Evolutionary conservation across 139 green algal genomes (phyloP).

Genomic region (Edaphochlamys debaryana): DNA sequence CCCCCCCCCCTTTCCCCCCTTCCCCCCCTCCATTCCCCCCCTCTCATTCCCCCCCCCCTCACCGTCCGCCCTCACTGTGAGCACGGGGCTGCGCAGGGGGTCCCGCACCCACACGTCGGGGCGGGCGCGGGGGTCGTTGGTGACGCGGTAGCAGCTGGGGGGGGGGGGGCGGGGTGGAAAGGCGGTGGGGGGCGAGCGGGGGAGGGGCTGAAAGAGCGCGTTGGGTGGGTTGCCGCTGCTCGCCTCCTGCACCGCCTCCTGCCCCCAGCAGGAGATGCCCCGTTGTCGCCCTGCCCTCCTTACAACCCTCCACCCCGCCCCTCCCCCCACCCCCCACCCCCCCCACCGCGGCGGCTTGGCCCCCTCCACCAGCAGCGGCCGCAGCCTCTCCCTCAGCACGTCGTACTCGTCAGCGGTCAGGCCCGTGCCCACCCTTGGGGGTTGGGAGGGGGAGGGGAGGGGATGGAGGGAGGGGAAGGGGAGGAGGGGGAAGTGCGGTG

Average conservation of each 20-base stretch:
- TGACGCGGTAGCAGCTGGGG: constrained; percentile 46
- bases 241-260: no score
- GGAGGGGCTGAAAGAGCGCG: no score
- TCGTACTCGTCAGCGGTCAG: constrained; percentile 13
- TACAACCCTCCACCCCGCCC: background rate
- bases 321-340: no score
- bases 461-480: background rate
- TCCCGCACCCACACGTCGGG: constrained; percentile 83
- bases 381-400: background rate
- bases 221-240: no score
- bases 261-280: no score
- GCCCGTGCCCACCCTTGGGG: constrained; percentile 25
- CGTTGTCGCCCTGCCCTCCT: background rate
- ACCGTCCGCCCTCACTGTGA: constrained; percentile 46
- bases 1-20: background rate
- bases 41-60: constrained; percentile 37
- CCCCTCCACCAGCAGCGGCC: constrained; percentile 15
- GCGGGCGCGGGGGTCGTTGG: constrained; percentile 50
- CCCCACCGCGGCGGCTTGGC: no score
- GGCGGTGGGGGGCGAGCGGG: no score
- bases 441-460: background rate
- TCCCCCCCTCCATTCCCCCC: background rate
- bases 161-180: background rate
- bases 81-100: constrained; percentile 63
- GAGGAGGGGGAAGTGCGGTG: no score